Conservation (phyloP, 2,329 filamentous ascomycete species). For the Blumeria hordei region DNA sequence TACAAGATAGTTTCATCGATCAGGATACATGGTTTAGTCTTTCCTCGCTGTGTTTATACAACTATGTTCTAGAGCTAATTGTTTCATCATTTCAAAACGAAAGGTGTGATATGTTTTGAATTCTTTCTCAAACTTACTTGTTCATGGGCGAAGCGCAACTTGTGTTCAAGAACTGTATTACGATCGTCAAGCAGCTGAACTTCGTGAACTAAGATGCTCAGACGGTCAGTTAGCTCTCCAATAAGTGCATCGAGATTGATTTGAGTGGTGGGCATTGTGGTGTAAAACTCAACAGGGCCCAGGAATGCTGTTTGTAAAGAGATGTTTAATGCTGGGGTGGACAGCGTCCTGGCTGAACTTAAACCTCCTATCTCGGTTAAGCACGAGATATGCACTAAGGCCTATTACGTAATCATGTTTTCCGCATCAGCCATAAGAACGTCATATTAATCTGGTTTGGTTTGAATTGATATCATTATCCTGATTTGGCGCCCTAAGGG, state of each 20-base stretch:
- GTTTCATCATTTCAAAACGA: slow-evolving; percentile 20
- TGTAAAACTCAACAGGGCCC: too few species aligned
- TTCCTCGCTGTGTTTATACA: slow-evolving; percentile 29
- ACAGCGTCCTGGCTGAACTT: too few species aligned
- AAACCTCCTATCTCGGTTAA: too few species aligned
- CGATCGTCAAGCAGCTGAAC: slow-evolving; percentile 37
- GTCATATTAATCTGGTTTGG: too few species aligned
- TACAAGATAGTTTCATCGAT: slow-evolving; percentile 17
- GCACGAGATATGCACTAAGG: too few species aligned
- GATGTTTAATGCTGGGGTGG: too few species aligned
- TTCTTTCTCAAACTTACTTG: slow-evolving; percentile 24
- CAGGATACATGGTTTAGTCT: slow-evolving; percentile 32
- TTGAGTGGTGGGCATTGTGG: too few species aligned
- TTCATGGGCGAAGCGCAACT: slow-evolving; percentile 40
- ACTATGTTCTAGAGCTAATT: slow-evolving; percentile 70
- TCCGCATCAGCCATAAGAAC: too few species aligned
- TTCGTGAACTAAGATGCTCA: slow-evolving; percentile 38
- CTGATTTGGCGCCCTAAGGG: too few species aligned
- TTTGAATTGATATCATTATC: too few species aligned
- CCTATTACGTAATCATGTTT: too few species aligned
- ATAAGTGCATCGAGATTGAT: slow-evolving; percentile 18
- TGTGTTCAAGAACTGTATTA: slow-evolving; percentile 41
- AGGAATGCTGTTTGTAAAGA: too few species aligned
- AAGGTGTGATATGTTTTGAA: slow-evolving; percentile 1
- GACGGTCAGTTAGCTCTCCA: slow-evolving; percentile 36